A percentile compares a stretch with the other conserved stretches of the same genome.
These are phyloP conservation scores for Colletotrichum melonis DNA, from an alignment of 2,329 filamentous ascomycete species.

Conservation along the genomic window DNA sequence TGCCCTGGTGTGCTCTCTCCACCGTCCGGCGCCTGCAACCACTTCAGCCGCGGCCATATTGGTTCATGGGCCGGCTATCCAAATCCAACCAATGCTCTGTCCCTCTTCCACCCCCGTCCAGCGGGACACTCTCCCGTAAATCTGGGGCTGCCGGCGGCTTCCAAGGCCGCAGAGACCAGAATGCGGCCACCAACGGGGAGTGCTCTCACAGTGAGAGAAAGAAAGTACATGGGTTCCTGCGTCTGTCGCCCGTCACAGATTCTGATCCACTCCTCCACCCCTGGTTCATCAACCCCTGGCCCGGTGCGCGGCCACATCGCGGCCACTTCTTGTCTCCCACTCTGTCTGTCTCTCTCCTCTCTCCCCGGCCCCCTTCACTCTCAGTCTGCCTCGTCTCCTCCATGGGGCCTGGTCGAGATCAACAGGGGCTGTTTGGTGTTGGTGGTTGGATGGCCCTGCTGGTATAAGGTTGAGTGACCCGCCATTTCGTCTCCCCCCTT, in stretches of 20 bases:
- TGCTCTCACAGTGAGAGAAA: no score
- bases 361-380: neutral
- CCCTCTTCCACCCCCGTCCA: neutral
- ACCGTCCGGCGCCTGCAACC: neutral
- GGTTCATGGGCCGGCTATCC: neutral
- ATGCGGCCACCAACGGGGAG: neutral
- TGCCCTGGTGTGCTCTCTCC: neutral
- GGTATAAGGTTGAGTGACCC: constrained; percentile 22
- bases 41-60: constrained; percentile 14
- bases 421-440: neutral
- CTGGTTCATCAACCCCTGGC: constrained; percentile 4
- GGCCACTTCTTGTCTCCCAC: neutral
- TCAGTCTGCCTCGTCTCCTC: neutral
- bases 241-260: constrained; percentile 19
- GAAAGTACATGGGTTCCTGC: constrained; percentile 4
- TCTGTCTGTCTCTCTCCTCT: no score
- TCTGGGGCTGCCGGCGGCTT: constrained; percentile 7
- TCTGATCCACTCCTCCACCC: neutral
- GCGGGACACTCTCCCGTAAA: constrained; percentile 20
- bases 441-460: neutral
- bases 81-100: neutral
- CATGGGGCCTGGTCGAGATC: neutral
- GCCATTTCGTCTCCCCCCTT: constrained; percentile 3
- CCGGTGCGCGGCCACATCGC: constrained; percentile 17
- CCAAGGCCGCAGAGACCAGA: neutral